These are phyloP conservation scores for Stagonosporopsis cucurbitacearum DNA, from an alignment of 2,329 filamentous ascomycete species.

Conservation along the genomic window DNA sequence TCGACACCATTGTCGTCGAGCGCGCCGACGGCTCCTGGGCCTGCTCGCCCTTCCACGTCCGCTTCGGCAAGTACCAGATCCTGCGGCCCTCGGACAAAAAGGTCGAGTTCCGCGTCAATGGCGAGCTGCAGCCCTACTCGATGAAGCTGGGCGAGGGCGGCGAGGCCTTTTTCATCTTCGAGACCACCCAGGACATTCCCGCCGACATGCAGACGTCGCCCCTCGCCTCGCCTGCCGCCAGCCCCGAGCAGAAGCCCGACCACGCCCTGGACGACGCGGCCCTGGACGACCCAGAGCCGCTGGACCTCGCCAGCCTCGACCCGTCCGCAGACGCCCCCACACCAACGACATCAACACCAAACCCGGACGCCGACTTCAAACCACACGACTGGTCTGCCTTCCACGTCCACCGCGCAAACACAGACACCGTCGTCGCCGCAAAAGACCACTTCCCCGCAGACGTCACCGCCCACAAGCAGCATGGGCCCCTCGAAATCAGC, in stretches of 20 bases:
- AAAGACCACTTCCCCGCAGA: conserved; percentile 48
- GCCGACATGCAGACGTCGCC: conserved; percentile 93
- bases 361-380: conserved; percentile 29
- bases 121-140: conserved; percentile 85
- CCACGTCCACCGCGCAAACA: conserved; percentile 54
- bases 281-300: conserved; percentile 72
- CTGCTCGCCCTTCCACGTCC: conserved; percentile 97
- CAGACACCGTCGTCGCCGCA: conserved; percentile 60
- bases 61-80: conserved; percentile 97
- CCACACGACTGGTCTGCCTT: conserved; percentile 48
- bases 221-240: conserved; percentile 85
- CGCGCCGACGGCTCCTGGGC: conserved; percentile 86
- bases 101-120: conserved; percentile 97
- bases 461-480: conserved; percentile 32
- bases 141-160: conserved; percentile 99
- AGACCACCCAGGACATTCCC: conserved; percentile 91
- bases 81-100: conserved; percentile 97
- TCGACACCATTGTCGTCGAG: conserved; percentile 98
- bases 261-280: conserved; percentile 53
- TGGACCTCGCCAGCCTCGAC: conserved; percentile 66
- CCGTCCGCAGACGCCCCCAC: conserved; percentile 31
- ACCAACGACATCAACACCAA: no score
- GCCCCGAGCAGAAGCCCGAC: conserved; percentile 69
- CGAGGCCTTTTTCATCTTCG: conserved; percentile 98
- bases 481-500: conserved; percentile 41